Evolutionary conservation across 2,329 filamentous ascomycete genomes (phyloP).

Genomic region (Penicillium aurantiogriseum): DNA sequence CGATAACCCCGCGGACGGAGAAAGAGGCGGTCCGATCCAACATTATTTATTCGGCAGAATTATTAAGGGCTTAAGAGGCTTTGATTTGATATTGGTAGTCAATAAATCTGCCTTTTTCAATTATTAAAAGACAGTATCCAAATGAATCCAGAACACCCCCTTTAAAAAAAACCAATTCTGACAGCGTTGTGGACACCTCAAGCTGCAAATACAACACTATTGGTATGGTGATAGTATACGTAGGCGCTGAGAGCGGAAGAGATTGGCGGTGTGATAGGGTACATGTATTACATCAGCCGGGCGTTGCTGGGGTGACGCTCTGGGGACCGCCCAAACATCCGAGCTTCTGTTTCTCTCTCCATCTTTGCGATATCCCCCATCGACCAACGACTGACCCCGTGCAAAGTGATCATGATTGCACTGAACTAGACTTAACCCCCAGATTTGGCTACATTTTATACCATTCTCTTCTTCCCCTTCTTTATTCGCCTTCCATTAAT

Average conservation of each 20-base stretch:
- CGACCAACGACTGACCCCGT: constrained; percentile 9
- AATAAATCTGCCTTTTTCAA: not conserved
- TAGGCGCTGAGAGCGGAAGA: not conserved
- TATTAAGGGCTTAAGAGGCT: not conserved
- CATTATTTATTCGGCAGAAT: constrained; percentile 4
- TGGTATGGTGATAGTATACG: too few relatives aligned
- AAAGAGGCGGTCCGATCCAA: constrained; percentile 31
- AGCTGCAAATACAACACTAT: not conserved
- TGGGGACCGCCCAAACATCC: constrained; percentile 18
- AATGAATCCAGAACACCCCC: not conserved
- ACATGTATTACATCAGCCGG: not conserved
- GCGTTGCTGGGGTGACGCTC: constrained; percentile 23
- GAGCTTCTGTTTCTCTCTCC: constrained; percentile 14
- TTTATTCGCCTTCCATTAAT: constrained; percentile 5
- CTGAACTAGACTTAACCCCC: constrained; percentile 1
- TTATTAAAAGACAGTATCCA: not conserved
- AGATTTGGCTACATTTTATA: not conserved
- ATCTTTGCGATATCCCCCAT: constrained; percentile 11
- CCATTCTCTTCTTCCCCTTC: constrained; percentile 8
- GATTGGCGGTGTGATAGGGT: not conserved
- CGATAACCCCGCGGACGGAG: constrained; percentile 35
- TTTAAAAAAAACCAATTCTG: too few relatives aligned
- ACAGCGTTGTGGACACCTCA: not conserved
- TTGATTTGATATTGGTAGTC: too few relatives aligned
- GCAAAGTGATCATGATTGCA: constrained; percentile 12